Evolutionary conservation across 495 filamentous ascomycete genomes (phyloP), one percentile per base, ranked within the genome.

Genomic region (Mycothermus thermophilus): DNA sequence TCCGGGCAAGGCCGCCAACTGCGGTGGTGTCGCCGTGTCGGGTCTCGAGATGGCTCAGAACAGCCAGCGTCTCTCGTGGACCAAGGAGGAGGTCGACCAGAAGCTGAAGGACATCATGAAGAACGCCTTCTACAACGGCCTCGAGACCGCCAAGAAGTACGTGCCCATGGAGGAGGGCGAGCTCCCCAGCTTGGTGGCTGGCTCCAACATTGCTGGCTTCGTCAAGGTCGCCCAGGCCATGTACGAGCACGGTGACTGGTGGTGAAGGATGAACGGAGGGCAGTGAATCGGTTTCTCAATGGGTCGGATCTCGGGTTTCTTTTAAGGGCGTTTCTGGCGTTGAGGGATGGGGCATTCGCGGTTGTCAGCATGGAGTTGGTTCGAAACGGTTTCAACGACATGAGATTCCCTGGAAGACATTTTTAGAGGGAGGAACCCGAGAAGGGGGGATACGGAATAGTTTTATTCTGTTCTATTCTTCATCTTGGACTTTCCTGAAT

Each of bases 31-130:
- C 37, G 90, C 90, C 26, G 90, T 97, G 12, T 94, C 86, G 15
- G 90, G 90, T 46, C 79, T 97, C 26, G 90, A 97, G 72, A 97
- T 97, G 90, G 87, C 88, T 17, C 90, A 97, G 76, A 97, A 97
- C 71, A 84, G 77, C 38, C 55, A 75, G 54, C 79, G 88, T 22
- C 65, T 93, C 38, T 68, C 57, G 47, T 97, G 90, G 90, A 81
- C 82, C 29, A 38, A 64, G 16, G 81, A 95, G 66, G 79, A 90
- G 66, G 90, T 97, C 40, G 90, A 97, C 62, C 69, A 72, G 53
- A 83, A 82, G 56, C 78, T 97, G 43, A 92, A 88, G 69, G 65
- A 59, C 42, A 97, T 96, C 62, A 97, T 97, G 90, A 75, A 86
- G 64, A 66, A 69, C 36, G 88, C 83, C 65, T 97, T 96, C 73